These are phyloP conservation scores for Saururus chinensis DNA, from an alignment of 164 flowering plant genomes.

Conservation along the genomic window DNA sequence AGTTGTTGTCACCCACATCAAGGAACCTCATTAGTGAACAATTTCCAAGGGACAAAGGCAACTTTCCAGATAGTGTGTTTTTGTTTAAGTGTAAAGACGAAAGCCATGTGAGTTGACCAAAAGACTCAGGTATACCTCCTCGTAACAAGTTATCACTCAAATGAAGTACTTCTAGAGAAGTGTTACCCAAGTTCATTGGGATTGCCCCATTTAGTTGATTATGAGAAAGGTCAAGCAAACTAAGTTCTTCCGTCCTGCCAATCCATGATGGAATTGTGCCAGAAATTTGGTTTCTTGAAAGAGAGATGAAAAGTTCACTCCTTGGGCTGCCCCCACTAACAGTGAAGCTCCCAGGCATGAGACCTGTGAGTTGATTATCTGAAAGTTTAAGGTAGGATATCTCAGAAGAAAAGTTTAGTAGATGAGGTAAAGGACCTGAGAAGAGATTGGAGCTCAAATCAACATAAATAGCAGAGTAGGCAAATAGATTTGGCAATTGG, in stretches of 20 bases:
- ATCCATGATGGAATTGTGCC: slow-evolving; percentile 16
- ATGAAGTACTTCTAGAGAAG: no score
- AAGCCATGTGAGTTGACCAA: neutral
- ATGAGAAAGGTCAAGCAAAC: slow-evolving; percentile 7
- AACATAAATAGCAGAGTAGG: neutral
- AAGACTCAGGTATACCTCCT: no score
- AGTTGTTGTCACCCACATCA: slow-evolving; percentile 22
- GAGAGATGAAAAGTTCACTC: neutral
- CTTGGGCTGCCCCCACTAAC: no score
- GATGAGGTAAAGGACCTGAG: slow-evolving; percentile 6
- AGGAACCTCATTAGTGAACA: slow-evolving; percentile 8
- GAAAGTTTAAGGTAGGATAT: neutral
- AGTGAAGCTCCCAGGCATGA: neutral
- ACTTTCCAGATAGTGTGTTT: slow-evolving; percentile 12
- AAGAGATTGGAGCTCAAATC: slow-evolving; percentile 18
- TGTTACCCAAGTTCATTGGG: slow-evolving; percentile 18
- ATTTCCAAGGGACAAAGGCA: slow-evolving; percentile 16
- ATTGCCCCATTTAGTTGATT: slow-evolving; percentile 15
- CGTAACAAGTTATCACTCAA: slow-evolving; percentile 19
- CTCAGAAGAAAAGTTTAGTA: slow-evolving; percentile 5
- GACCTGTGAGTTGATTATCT: slow-evolving; percentile 12
- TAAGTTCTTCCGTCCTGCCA: neutral
- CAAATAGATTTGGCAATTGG: slow-evolving; percentile 3
- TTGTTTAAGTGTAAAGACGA: slow-evolving; percentile 9
- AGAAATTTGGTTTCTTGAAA: slow-evolving; percentile 14